Percentiles rank a stretch among this genome's conserved stretches.
Evolutionary conservation across 768 basidiomycete species (phyloP).

Genomic region (Amanita polypyramis): DNA sequence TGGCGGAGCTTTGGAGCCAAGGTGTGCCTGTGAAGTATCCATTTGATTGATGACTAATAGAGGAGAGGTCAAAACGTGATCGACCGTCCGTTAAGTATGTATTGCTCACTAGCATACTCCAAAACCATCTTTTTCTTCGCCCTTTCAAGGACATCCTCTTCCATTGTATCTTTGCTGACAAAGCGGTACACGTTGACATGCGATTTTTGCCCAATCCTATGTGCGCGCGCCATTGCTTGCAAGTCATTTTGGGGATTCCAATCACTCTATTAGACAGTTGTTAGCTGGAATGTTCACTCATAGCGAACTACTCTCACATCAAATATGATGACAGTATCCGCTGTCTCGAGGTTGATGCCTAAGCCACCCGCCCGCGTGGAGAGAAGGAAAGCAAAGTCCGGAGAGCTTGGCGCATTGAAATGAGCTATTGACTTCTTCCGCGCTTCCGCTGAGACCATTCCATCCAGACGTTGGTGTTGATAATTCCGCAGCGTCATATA

Average conservation of each 20-base stretch:
- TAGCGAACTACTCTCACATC: conserved; percentile 50
- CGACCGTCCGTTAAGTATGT: background rate
- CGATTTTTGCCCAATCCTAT: conserved; percentile 97
- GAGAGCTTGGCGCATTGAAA: conserved; percentile 88
- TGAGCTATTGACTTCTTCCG: conserved; percentile 95
- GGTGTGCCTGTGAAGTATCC: conserved; percentile 96
- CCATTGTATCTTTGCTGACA: conserved; percentile 98
- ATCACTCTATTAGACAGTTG: conserved; percentile 57
- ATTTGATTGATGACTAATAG: conserved; percentile 94
- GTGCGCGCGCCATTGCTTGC: conserved; percentile 98
- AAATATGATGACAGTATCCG: conserved; percentile 98
- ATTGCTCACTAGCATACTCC: conserved; percentile 87
- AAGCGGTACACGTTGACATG: conserved; percentile 98
- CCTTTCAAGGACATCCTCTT: conserved; percentile 95
- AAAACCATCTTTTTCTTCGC: conserved; percentile 99
- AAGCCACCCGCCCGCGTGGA: conserved; percentile 96
- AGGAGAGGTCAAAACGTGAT: conserved; percentile 8
- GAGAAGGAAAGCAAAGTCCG: conserved; percentile 93
- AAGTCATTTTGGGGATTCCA: conserved; percentile 99
- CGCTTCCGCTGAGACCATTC: conserved; percentile 86
- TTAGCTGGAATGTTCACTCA: conserved; percentile 4
- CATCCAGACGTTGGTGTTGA: conserved; percentile 89
- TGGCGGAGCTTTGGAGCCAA: conserved; percentile 65
- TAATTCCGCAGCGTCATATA: conserved; percentile 90
- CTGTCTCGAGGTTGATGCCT: conserved; percentile 98